Percentiles rank a stretch among this genome's conserved stretches.
These are phyloP conservation scores for Ormosia emarginata DNA, from an alignment of 306 rosid genomes.

Conservation along the genomic window DNA sequence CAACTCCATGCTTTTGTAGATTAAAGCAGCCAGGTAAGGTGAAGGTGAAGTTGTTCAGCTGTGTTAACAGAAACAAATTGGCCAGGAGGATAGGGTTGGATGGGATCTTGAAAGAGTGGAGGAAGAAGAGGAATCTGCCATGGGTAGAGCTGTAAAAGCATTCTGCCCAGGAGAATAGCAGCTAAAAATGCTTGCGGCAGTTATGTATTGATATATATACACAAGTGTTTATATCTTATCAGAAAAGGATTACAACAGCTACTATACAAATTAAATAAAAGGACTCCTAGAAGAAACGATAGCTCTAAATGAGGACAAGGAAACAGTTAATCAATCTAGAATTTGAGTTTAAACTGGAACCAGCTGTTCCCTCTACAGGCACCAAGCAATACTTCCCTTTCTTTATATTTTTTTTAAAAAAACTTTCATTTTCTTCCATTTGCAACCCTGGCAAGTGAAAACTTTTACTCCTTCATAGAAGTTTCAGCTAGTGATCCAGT, in stretches of 20 bases:
- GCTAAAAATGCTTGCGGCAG: not conserved
- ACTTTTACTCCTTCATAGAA: not conserved
- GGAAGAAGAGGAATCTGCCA: not conserved
- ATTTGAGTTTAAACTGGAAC: not conserved
- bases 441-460: not conserved
- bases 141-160: not conserved
- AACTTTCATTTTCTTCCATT: not conserved
- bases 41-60: not conserved
- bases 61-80: not conserved
- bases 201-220: not conserved
- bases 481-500: not conserved
- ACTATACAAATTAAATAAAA: not conserved
- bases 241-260: not conserved
- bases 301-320: not conserved
- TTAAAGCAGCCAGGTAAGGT: not conserved
- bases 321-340: not conserved
- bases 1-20: not conserved
- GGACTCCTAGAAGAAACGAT: not conserved
- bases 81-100: not conserved
- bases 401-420: no score
- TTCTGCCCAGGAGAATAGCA: not conserved
- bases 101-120: not conserved
- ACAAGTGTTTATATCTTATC: not conserved
- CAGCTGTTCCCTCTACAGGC: not conserved
- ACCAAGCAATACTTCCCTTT: not conserved